Conservation (phyloP, 2,329 filamentous ascomycete genomes). For the Monosporascus ibericus region DNA sequence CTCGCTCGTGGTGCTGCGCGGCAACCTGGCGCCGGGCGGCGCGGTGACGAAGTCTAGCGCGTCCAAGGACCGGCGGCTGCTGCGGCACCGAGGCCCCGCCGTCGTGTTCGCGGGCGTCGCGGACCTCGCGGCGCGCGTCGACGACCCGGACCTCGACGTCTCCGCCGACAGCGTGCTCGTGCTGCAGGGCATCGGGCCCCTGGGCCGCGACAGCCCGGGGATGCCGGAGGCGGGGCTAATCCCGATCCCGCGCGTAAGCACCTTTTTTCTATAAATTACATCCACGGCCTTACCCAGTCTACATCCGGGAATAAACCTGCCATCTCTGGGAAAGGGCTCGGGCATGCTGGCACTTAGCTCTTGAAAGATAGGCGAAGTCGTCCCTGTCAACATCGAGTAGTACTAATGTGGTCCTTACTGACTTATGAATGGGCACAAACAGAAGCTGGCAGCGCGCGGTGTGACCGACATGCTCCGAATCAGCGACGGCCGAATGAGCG, state of each 20-base stretch:
- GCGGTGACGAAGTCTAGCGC: slow-evolving; percentile 90
- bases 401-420: no score
- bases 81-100: slow-evolving; percentile 39
- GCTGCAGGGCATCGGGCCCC: slow-evolving; percentile 82
- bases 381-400: no score
- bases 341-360: no score
- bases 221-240: slow-evolving; percentile 78
- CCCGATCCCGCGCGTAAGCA: slow-evolving; percentile 52
- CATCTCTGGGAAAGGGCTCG: no score
- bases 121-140: slow-evolving; percentile 62
- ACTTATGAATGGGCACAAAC: no score
- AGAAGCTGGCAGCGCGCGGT: slow-evolving; percentile 65
- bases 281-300: no score
- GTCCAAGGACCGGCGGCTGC: slow-evolving; percentile 60
- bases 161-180: slow-evolving; percentile 59
- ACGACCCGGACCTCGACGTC: slow-evolving; percentile 57
- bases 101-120: slow-evolving; percentile 70
- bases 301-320: no score
- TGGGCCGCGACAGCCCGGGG: slow-evolving; percentile 66
- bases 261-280: no score
- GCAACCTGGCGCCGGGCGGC: slow-evolving; percentile 77
- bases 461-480: slow-evolving; percentile 76
- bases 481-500: slow-evolving; percentile 82
- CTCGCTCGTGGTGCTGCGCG: slow-evolving; percentile 73
- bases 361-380: no score